Evolutionary conservation across 2,329 filamentous ascomycete species (phyloP), one percentile per base, ranked within the genome.

Genomic region (Mycosphaerella sp.): DNA sequence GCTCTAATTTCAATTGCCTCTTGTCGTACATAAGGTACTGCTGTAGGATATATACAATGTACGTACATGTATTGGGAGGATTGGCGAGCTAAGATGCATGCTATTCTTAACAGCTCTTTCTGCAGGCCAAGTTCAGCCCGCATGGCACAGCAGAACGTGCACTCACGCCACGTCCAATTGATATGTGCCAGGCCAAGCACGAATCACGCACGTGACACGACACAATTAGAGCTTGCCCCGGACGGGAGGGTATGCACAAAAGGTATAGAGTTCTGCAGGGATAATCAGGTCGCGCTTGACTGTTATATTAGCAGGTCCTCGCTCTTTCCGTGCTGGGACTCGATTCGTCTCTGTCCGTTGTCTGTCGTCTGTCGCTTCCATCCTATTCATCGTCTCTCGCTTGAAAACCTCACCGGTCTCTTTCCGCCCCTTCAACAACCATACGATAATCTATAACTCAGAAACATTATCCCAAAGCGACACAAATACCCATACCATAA

Each of bases 341-440:
- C 6, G 18, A 12, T 13, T 9, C 9, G 5, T 34, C 30, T 32
- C 30, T 32, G 21, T 21, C n/a, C 14, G n/a, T n/a, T 39, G 36
- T 16, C 14, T 39, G 36, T 39, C 36, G 39, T 35, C 44, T 28
- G 35, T 48, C 37, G 36, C 16, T 41, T 48, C 21, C 21, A 25
- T 25, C 30, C 13, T 34, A n/a, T 21, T 50, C 40, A 27, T 48
- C 25, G 39, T 32, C 36, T 34, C 41, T 42, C 40, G 40, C 41
- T 49, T 27, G 28, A 13, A 35, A 28, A 40, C 37, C 17, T 37
- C 35, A 37, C 14, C 14, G 16, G 12, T n/a, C 41, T 35, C 42
- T 43, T 32, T 39, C 14, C 21, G 5, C 27, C 5, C 21, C 21
- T 14, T 14, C 17, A 45, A 52, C 27, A 28, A 36, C 34, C 18